A percentile compares a stretch with the other conserved stretches of the same genome.
Evolutionary conservation across 495 filamentous ascomycete species (phyloP).

Genomic region (Wilcoxina mikolae): DNA sequence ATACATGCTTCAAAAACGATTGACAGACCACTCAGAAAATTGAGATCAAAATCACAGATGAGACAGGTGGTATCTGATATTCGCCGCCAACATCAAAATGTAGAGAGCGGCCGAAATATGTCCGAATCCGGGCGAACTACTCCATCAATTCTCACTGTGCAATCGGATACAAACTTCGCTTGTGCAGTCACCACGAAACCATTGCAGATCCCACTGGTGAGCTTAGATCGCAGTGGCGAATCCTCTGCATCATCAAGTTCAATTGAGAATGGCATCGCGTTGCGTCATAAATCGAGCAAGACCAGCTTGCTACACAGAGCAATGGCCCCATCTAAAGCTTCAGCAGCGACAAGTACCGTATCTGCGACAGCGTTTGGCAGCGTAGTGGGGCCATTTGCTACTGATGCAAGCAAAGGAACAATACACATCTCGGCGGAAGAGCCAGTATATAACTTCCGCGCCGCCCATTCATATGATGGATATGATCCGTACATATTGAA

Average conservation of each 20-base stretch:
- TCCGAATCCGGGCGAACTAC: slow-evolving; percentile 20
- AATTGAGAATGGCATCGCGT: slow-evolving; percentile 15
- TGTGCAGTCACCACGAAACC: slow-evolving; percentile 12
- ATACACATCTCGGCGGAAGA: slow-evolving; percentile 10
- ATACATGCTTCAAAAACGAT: slow-evolving; percentile 85
- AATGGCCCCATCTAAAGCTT: slow-evolving; percentile 62
- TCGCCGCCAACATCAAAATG: slow-evolving; percentile 1
- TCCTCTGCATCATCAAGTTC: slow-evolving; percentile 19
- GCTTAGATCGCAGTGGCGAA: slow-evolving; percentile 16
- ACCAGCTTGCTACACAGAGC: slow-evolving; percentile 61
- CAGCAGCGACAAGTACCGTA: slow-evolving; percentile 69
- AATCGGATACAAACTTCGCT: slow-evolving; percentile 2
- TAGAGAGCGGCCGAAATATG: background rate
- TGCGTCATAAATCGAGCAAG: slow-evolving; percentile 55
- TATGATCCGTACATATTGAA: slow-evolving; percentile 76
- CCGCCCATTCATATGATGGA: slow-evolving; percentile 36
- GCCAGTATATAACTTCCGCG: slow-evolving; percentile 22
- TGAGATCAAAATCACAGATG: slow-evolving; percentile 28
- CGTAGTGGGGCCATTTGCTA: slow-evolving; percentile 50
- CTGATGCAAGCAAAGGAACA: slow-evolving; percentile 26
- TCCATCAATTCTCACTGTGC: slow-evolving; percentile 4
- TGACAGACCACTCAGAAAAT: slow-evolving; percentile 49
- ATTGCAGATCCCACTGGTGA: slow-evolving; percentile 16
- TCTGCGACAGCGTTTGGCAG: slow-evolving; percentile 73
- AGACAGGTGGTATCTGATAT: slow-evolving; percentile 9